These are phyloP conservation scores for Xylariaceae sp. DNA, from an alignment of 2,329 filamentous ascomycete species.

Conservation along the genomic window DNA sequence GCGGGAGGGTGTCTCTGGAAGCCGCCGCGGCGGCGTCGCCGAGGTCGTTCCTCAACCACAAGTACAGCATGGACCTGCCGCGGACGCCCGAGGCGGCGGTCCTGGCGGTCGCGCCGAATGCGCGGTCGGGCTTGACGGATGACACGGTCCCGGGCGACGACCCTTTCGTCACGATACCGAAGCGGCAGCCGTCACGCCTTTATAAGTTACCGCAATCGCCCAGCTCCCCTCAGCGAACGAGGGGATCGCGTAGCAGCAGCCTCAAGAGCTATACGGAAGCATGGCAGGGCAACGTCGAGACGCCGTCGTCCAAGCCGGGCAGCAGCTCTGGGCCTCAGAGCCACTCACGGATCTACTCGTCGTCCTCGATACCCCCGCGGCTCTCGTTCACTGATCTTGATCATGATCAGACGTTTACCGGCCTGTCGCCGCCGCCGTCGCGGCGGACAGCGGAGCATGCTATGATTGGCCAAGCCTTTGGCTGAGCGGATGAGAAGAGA, in stretches of 20 bases:
- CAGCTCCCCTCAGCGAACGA: constrained; percentile 28
- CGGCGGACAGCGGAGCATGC: constrained; percentile 34
- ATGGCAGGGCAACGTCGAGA: constrained; percentile 33
- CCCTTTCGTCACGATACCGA: constrained; percentile 51
- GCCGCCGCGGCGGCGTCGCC: constrained; percentile 21
- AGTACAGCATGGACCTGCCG: constrained; percentile 40
- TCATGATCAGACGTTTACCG: constrained; percentile 39
- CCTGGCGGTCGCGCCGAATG: constrained; percentile 56
- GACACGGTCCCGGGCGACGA: constrained; percentile 56
- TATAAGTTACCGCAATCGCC: constrained; percentile 40
- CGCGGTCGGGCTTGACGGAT: constrained; percentile 59
- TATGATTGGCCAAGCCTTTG: constrained; percentile 51
- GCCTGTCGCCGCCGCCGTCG: constrained; percentile 45
- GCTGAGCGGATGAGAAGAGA: constrained; percentile 30
- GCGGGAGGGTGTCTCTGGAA: constrained; percentile 27
- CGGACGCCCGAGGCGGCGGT: constrained; percentile 44
- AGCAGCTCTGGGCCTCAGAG: constrained; percentile 6
- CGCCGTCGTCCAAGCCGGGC: constrained; percentile 5
- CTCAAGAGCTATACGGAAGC: constrained; percentile 37
- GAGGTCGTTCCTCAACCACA: constrained; percentile 31
- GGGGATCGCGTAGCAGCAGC: constrained; percentile 44
- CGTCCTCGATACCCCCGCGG: constrained; percentile 38
- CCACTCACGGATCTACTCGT: constrained; percentile 40
- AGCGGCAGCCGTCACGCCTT: constrained; percentile 49
- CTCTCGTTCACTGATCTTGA: constrained; percentile 34